Evolutionary conservation across 768 basidiomycete genomes (phyloP).

Genomic region (Xerocomus potaroensis): DNA sequence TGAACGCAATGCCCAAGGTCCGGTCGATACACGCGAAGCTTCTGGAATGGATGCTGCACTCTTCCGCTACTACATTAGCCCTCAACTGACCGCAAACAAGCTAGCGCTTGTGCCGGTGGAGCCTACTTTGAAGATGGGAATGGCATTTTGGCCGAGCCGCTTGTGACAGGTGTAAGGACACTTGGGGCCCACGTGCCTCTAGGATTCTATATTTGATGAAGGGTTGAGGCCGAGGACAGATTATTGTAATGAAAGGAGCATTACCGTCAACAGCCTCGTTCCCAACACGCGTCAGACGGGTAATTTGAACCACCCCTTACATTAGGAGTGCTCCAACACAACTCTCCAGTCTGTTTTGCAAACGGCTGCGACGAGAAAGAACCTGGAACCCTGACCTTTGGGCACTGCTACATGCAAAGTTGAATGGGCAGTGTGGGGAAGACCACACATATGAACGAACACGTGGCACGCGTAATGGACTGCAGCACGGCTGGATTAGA

Average conservation of each 20-base stretch:
- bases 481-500: constrained; percentile 24
- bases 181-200: constrained; percentile 16
- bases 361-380: constrained; percentile 2
- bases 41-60: constrained; percentile 14
- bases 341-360: neutral
- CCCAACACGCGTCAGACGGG: constrained; percentile 24
- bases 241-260: constrained; percentile 20
- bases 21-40: constrained; percentile 14
- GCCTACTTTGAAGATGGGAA: constrained; percentile 1
- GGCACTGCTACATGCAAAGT: too few species aligned
- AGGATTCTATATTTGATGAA: constrained; percentile 12
- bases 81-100: constrained; percentile 6
- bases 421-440: neutral
- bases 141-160: neutral
- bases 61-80: constrained; percentile 1
- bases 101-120: neutral
- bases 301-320: constrained; percentile 14
- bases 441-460: constrained; percentile 1
- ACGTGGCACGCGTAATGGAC: constrained; percentile 12
- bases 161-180: constrained; percentile 8
- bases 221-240: constrained; percentile 22
- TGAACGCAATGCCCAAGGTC: constrained; percentile 23
- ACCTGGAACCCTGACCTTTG: neutral
- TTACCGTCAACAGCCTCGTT: constrained; percentile 28
- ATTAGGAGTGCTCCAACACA: constrained; percentile 1